Percentiles rank a stretch among this genome's conserved stretches.
These are phyloP conservation scores for Nepenthes gracilis DNA, from an alignment of 148 eudicot genomes.

Conservation along the genomic window DNA sequence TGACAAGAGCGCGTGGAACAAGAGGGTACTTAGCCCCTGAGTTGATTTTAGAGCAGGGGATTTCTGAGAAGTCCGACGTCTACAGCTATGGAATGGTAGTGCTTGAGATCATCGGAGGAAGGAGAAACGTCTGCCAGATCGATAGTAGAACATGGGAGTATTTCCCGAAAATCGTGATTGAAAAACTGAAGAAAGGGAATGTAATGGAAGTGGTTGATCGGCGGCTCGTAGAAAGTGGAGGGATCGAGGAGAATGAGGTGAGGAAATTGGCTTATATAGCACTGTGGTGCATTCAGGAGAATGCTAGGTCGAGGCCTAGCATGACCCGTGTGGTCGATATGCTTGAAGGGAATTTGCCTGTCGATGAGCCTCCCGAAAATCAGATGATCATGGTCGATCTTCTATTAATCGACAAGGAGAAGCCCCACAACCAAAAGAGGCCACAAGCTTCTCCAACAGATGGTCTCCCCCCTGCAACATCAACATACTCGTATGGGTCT, in stretches of 20 bases:
- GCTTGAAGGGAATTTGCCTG: conserved; percentile 45
- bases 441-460: too few relatives aligned
- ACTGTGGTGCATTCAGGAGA: conserved; percentile 84
- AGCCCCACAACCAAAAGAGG: background rate
- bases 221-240: conserved; percentile 12
- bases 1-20: conserved; percentile 64
- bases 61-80: conserved; percentile 67
- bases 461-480: too few relatives aligned
- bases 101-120: conserved; percentile 69
- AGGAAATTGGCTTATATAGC: conserved; percentile 46
- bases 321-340: conserved; percentile 74
- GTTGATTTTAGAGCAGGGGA: conserved; percentile 61
- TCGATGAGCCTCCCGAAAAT: conserved; percentile 53
- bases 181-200: conserved; percentile 41
- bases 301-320: conserved; percentile 54
- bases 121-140: conserved; percentile 31
- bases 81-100: conserved; percentile 82
- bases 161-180: conserved; percentile 58
- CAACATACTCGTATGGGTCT: too few relatives aligned
- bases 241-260: conserved; percentile 41
- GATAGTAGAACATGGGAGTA: conserved; percentile 36
- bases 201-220: conserved; percentile 60
- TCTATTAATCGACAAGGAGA: conserved; percentile 23
- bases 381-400: conserved; percentile 59
- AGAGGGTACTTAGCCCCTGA: conserved; percentile 91